Percentiles rank a stretch among this genome's conserved stretches.
phyloP scores from a whole-genome alignment of 805 yeast species.

The Candida qinlingensis region DNA sequence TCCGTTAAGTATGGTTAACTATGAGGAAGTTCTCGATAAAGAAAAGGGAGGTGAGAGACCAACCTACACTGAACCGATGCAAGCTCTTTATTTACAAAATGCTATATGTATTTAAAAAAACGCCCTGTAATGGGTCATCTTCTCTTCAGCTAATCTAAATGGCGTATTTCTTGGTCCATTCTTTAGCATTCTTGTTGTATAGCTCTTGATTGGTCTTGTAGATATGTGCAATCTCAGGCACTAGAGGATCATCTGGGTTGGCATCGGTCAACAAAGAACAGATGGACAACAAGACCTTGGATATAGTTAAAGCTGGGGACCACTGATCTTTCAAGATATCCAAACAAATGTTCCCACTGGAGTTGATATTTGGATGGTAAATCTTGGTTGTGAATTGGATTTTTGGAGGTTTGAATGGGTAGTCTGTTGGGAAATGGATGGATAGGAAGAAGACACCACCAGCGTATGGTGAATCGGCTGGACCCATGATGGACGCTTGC shows the following conservation, averaged over 20 bases:
- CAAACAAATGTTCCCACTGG: slow-evolving; percentile 85
- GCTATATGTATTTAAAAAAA: slow-evolving; percentile 1
- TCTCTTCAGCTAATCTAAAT: slow-evolving; percentile 31
- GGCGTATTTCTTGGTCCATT: slow-evolving; percentile 98
- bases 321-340: slow-evolving; percentile 96
- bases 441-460: slow-evolving; percentile 95
- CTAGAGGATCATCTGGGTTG: slow-evolving; percentile 98
- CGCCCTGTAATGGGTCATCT: not conserved
- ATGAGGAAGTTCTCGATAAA: not conserved
- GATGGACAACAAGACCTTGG: slow-evolving; percentile 90
- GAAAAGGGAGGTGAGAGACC: not conserved
- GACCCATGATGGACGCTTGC: slow-evolving; percentile 99
- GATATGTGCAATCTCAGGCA: slow-evolving; percentile 95
- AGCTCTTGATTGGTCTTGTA: slow-evolving; percentile 91
- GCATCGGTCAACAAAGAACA: slow-evolving; percentile 96
- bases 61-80: not conserved
- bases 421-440: slow-evolving; percentile 97
- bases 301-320: slow-evolving; percentile 97
- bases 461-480: slow-evolving; percentile 84
- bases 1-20: not conserved
- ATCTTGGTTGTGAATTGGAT: slow-evolving; percentile 66
- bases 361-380: slow-evolving; percentile 91
- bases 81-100: slow-evolving; percentile 2
- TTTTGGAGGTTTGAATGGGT: slow-evolving; percentile 97
- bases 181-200: slow-evolving; percentile 95